Base-by-base conservation (phyloP, 2,329 filamentous ascomycete genomes). In the Aspergillus glaucus region DNA sequence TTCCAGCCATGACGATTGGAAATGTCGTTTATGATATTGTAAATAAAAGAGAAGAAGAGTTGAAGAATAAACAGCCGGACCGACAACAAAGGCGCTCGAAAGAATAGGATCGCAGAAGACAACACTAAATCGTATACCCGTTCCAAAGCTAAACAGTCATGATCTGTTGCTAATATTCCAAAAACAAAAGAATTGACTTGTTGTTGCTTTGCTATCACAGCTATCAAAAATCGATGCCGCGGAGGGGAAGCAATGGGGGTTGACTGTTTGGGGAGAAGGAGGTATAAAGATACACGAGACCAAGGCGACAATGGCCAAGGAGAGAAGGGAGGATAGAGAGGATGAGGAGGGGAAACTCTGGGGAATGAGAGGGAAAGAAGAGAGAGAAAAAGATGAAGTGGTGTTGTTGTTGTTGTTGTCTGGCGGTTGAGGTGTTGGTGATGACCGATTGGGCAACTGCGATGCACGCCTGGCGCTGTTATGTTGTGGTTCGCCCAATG, bases 1-100 rank as follows among this genome's bases (percentile, higher is more conserved):
- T 71, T 60, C 66, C 70, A 61, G 69, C 71, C 67, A 72, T 72
- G 58, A 70, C 81, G 64, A 52, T 58, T 50, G 47, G 42, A 41
- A 37, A 42, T 36, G 37, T 52, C 26, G 10, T 2, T 19, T 19
- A 40, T 40, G 42, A 43, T 48, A 45, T 24, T 39, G 48, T 45
- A 37, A 39, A 34, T 32, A 40, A 14, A 40, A 22, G 17, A 39
- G 17, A 22, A 19, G 19, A 19, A 40, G 10, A 22, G 17, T 12
- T 40, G n/a, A 19, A 40, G 17, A 42, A 37, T 48, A 46, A 50
- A 49, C 44, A 45, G 42, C 22, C 6, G 39, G 22, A 9, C 14
- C 14, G 34, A 36, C 14, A 36, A 36, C 15, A 30, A 22, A 43
- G 26, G 21, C 22, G 24, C 22, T 14, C 22, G 21, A 44, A 36